Conservation (phyloP, 1,139 yeast species). For the Candida tropicalis region DNA sequence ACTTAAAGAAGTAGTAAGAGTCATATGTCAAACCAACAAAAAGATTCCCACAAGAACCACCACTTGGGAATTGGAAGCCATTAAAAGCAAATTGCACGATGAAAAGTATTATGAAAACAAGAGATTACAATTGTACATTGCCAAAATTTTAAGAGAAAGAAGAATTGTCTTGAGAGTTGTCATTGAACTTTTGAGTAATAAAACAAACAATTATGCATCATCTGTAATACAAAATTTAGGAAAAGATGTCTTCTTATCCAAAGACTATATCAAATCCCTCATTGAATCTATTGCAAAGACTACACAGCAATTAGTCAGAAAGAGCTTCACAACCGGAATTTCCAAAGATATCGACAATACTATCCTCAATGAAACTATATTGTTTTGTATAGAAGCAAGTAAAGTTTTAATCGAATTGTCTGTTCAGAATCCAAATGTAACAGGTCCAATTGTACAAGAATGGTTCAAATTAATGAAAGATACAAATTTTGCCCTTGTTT, state of each 20-base stretch:
- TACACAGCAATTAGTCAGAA: slow-evolving; percentile 9
- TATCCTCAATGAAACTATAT: slow-evolving; percentile 35
- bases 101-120: slow-evolving; percentile 33
- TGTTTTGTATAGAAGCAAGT: slow-evolving; percentile 41
- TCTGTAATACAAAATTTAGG: slow-evolving; percentile 41
- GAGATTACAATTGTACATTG: slow-evolving; percentile 32
- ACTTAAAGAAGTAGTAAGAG: slow-evolving; percentile 46
- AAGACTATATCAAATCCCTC: slow-evolving; percentile 25
- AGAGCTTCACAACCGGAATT: slow-evolving; percentile 18
- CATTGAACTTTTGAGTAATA: slow-evolving; percentile 38
- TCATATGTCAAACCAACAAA: slow-evolving; percentile 42
- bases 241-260: slow-evolving; percentile 35
- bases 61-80: slow-evolving; percentile 33
- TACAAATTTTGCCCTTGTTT: slow-evolving; percentile 38
- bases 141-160: slow-evolving; percentile 47
- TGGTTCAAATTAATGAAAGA: slow-evolving; percentile 63
- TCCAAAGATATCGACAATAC: slow-evolving; percentile 26
- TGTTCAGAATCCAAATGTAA: slow-evolving; percentile 34
- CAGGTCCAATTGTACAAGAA: slow-evolving; percentile 31
- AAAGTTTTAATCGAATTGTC: slow-evolving; percentile 49
- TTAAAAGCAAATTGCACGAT: slow-evolving; percentile 39
- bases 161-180: slow-evolving; percentile 46
- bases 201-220: slow-evolving; percentile 33
- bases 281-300: slow-evolving; percentile 20
- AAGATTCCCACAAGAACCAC: slow-evolving; percentile 23